These are phyloP conservation scores for Colletotrichum horii DNA, from an alignment of 2,329 filamentous ascomycete genomes.

Conservation along the genomic window DNA sequence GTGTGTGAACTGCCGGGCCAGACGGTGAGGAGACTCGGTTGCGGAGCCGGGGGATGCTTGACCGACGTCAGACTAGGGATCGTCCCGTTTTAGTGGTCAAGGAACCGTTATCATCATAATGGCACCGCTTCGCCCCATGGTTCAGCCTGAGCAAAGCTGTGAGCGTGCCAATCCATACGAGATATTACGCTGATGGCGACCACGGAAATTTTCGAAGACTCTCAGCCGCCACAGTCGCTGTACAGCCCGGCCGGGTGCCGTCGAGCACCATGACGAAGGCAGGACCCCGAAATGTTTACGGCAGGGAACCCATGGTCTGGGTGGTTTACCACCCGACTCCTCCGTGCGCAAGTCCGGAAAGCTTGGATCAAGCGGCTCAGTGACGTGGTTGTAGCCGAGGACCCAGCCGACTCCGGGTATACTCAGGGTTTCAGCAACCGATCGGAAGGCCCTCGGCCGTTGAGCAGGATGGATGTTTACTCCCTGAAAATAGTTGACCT, in stretches of 20 bases:
- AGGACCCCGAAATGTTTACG: not conserved
- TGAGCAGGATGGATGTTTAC: not conserved
- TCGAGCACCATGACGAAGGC: not conserved
- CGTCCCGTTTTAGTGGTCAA: not conserved
- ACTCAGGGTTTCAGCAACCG: not conserved
- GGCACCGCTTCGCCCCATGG: not conserved
- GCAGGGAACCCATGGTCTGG: constrained; percentile 2
- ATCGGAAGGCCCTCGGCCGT: not conserved
- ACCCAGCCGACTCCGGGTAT: not conserved
- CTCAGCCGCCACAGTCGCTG: not conserved
- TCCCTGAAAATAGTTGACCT: not conserved
- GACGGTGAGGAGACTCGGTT: not conserved
- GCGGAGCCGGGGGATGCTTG: constrained; percentile 1
- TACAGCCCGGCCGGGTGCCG: not conserved
- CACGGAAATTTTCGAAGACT: not conserved
- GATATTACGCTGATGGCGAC: not conserved
- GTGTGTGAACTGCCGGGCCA: constrained; percentile 1
- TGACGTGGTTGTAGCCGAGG: not conserved
- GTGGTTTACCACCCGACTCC: not conserved
- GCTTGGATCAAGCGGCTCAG: constrained; percentile 13
- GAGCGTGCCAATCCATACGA: not conserved
- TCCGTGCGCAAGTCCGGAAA: not conserved
- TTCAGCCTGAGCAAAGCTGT: not conserved
- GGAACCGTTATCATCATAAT: not conserved
- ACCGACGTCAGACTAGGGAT: not conserved